Conservation (phyloP, 345 rosid genomes). For the Corymbia maculata region DNA sequence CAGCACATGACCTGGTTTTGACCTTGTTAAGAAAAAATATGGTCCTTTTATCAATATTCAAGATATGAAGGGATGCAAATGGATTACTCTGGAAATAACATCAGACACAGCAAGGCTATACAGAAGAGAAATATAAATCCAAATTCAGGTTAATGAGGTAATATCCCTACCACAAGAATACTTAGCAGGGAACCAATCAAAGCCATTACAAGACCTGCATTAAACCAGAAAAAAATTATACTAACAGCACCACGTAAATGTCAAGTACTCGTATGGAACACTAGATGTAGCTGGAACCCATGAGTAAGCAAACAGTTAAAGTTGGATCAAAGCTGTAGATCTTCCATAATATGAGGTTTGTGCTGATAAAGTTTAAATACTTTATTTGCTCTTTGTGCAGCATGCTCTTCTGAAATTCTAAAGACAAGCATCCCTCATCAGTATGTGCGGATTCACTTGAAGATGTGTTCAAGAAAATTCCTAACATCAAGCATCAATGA, state of each 20-base stretch:
- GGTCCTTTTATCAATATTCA: background rate
- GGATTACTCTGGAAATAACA: background rate
- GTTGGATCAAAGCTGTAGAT: background rate
- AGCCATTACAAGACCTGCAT: constrained; percentile 83
- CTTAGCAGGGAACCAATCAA: constrained; percentile 80
- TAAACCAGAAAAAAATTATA: background rate
- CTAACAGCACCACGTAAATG: background rate
- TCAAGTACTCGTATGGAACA: background rate
- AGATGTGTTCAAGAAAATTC: background rate
- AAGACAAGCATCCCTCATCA: background rate
- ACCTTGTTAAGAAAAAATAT: background rate
- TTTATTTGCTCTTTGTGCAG: background rate
- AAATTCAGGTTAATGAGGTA: background rate
- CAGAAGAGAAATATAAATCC: background rate
- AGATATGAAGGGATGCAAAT: background rate
- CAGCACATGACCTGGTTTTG: background rate
- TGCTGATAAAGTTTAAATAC: background rate
- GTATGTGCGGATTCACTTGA: background rate
- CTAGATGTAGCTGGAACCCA: background rate
- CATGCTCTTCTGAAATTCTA: background rate
- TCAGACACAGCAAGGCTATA: background rate
- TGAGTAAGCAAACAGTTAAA: background rate
- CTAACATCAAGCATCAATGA: background rate
- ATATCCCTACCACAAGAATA: constrained; percentile 59
- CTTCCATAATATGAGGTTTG: background rate